These are phyloP conservation scores for Hanseniaspora pseudoguilliermondii DNA, from an alignment of 805 yeast genomes.

Conservation along the genomic window DNA sequence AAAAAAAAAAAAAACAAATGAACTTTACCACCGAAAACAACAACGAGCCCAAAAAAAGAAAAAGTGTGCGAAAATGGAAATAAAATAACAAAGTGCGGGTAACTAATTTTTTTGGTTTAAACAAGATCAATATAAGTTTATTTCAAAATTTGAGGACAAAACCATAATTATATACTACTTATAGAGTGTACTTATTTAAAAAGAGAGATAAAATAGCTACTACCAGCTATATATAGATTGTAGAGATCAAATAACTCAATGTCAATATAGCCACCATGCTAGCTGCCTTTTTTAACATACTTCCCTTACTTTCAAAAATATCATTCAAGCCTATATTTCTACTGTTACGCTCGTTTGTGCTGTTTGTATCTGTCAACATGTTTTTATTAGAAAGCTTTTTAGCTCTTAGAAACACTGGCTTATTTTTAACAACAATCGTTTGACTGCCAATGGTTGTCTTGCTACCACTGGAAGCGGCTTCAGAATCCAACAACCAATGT, in stretches of 20 bases:
- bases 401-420: slow-evolving; percentile 28
- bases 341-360: background rate
- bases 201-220: no score
- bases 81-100: no score
- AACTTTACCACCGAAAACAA: no score
- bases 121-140: no score
- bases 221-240: background rate
- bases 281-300: background rate
- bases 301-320: background rate
- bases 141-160: no score
- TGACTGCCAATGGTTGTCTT: background rate
- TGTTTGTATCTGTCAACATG: background rate
- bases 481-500: background rate
- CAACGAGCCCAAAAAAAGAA: no score
- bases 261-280: background rate
- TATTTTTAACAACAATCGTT: slow-evolving; percentile 29
- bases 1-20: no score
- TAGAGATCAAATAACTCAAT: background rate
- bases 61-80: no score
- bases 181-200: no score
- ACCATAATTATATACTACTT: no score
- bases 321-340: background rate
- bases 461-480: background rate
- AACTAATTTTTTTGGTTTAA: no score
- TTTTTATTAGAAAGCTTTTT: slow-evolving; percentile 19